Conservation (phyloP, 2,329 filamentous ascomycete species). For the Salinomyces thailandicus region DNA sequence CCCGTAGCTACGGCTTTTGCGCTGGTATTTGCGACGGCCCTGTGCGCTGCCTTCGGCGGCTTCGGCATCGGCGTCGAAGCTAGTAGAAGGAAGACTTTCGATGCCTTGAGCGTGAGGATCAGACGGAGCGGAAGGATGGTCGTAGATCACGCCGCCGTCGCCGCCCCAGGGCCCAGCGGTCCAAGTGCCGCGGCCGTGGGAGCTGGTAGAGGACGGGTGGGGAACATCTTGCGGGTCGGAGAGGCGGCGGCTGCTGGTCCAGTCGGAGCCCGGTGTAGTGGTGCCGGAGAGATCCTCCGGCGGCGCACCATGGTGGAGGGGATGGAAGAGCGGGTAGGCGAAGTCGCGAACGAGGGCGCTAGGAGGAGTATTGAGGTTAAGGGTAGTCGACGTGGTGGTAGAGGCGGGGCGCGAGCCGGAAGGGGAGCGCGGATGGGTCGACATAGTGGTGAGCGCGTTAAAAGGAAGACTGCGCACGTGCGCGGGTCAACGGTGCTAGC, state of each 20-base stretch:
- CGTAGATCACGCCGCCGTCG: slow-evolving; percentile 22
- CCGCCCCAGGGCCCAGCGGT: slow-evolving; percentile 39
- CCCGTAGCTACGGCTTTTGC: slow-evolving; percentile 57
- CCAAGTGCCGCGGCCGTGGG: slow-evolving; percentile 33
- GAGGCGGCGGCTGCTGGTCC: slow-evolving; percentile 62
- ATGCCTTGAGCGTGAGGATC: too few species aligned
- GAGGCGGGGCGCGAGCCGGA: slow-evolving; percentile 54
- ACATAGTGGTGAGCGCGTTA: slow-evolving; percentile 69
- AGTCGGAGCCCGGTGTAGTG: slow-evolving; percentile 71
- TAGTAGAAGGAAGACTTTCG: slow-evolving; percentile 25
- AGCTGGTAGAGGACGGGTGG: too few species aligned
- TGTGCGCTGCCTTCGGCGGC: slow-evolving; percentile 4
- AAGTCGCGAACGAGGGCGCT: slow-evolving; percentile 93
- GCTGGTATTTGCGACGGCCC: slow-evolving; percentile 16
- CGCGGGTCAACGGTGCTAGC: background rate
- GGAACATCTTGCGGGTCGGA: slow-evolving; percentile 51
- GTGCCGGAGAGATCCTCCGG: slow-evolving; percentile 66
- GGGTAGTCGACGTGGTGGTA: slow-evolving; percentile 62
- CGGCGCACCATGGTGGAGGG: slow-evolving; percentile 88
- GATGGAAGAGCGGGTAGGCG: slow-evolving; percentile 73
- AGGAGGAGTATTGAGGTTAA: too few species aligned
- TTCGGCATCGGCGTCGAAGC: slow-evolving; percentile 18
- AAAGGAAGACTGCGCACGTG: slow-evolving; percentile 42
- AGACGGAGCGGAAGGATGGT: too few species aligned
- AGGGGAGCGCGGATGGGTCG: slow-evolving; percentile 69